These are phyloP conservation scores for Botrytis squamosa DNA, from an alignment of 2,329 filamentous ascomycete species.

Conservation along the genomic window DNA sequence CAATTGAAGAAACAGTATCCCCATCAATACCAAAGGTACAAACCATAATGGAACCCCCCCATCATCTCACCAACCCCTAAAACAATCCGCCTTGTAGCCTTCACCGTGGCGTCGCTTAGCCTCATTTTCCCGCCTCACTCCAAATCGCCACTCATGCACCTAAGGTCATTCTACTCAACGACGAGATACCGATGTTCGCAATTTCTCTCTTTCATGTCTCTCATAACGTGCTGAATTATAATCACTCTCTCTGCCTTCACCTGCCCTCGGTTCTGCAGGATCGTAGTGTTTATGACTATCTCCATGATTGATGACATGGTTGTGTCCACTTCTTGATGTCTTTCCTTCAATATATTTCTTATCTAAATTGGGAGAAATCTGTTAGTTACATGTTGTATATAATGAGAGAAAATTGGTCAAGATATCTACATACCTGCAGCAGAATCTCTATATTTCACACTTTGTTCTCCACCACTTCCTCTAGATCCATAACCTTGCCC, in stretches of 20 bases:
- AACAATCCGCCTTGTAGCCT: not conserved
- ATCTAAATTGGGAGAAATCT: not conserved
- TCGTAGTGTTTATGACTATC: slow-evolving; percentile 8
- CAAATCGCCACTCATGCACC: not conserved
- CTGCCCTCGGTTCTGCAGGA: slow-evolving; percentile 11
- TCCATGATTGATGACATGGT: slow-evolving; percentile 1
- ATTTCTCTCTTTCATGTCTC: not conserved
- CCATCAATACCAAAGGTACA: not conserved
- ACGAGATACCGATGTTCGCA: not conserved
- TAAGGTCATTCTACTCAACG: not conserved
- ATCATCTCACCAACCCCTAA: not conserved
- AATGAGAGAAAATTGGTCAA: not conserved
- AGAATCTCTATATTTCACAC: slow-evolving; percentile 12
- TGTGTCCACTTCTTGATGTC: not conserved
- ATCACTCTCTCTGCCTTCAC: slow-evolving; percentile 2
- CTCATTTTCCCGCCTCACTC: not conserved
- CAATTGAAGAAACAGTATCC: not conserved
- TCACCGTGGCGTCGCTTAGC: not conserved
- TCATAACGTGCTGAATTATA: not conserved
- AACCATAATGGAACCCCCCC: not conserved
- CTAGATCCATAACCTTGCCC: not conserved
- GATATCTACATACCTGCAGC: not conserved
- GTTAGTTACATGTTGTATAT: not conserved
- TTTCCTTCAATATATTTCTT: slow-evolving; percentile 16
- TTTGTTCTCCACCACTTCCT: not conserved